Conservation (phyloP, 2,329 filamentous ascomycete genomes). For the Arachnomyces sp. region DNA sequence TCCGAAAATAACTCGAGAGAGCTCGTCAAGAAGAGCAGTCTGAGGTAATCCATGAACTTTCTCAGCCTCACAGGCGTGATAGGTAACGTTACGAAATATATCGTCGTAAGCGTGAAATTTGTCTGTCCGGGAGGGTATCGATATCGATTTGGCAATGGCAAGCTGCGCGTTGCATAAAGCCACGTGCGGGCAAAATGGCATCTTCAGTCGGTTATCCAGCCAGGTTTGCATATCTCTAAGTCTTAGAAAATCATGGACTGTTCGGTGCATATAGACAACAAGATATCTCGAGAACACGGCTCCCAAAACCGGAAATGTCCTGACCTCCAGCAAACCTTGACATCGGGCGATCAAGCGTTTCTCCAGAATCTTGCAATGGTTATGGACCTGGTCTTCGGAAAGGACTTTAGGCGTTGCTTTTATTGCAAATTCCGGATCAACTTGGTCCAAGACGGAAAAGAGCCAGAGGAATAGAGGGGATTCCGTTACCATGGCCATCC, state of each 20-base stretch:
- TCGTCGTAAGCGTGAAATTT: no score
- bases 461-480: slow-evolving; percentile 6
- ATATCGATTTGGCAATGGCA: not conserved
- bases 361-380: slow-evolving; percentile 9
- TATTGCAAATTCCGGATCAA: slow-evolving; percentile 3
- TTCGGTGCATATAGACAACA: slow-evolving; percentile 7
- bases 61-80: not conserved
- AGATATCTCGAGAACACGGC: slow-evolving; percentile 1
- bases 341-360: slow-evolving; percentile 13
- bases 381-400: slow-evolving; percentile 1
- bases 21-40: no score
- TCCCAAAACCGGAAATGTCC: not conserved
- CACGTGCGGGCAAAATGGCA: not conserved
- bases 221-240: not conserved
- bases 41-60: no score
- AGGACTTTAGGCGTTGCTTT: not conserved
- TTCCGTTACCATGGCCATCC: slow-evolving; percentile 1
- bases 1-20: no score
- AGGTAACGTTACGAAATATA: no score
- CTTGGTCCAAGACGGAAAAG: slow-evolving; percentile 7
- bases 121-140: not conserved
- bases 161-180: not conserved
- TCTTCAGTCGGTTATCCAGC: not conserved
- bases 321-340: slow-evolving; percentile 13
- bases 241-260: slow-evolving; percentile 7